Evolutionary conservation across 352 stramenopile genomes (phyloP).

Genomic region (Phytophthora multivora): DNA sequence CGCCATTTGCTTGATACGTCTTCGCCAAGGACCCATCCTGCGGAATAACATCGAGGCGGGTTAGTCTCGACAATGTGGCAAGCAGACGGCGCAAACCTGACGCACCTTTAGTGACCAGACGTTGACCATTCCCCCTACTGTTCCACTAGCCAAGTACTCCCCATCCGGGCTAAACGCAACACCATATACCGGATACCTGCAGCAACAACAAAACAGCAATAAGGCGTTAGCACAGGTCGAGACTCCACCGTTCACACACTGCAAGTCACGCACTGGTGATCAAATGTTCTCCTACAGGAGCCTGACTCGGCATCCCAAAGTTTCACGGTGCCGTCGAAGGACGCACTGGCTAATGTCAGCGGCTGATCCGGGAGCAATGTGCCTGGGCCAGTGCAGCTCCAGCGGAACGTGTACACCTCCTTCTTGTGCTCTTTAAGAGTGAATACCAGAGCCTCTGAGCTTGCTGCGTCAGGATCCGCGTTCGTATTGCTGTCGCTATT

Average conservation of each 20-base stretch:
- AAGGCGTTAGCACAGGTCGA: conserved; percentile 26
- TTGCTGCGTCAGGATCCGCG: conserved; percentile 26
- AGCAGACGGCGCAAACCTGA: conserved; percentile 19
- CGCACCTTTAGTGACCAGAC: conserved; percentile 97
- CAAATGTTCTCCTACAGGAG: conserved; percentile 91
- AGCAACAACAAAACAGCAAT: conserved; percentile 8
- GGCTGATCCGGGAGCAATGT: conserved; percentile 64
- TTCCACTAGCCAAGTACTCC: conserved; percentile 96
- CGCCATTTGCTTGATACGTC: conserved; percentile 90
- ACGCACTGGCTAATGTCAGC: conserved; percentile 92
- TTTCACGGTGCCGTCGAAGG: conserved; percentile 96
- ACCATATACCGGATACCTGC: conserved; percentile 85
- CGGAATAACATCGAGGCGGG: not conserved
- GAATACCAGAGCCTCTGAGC: conserved; percentile 63
- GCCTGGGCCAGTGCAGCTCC: conserved; percentile 86
- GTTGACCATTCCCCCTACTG: conserved; percentile 96
- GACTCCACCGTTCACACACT: conserved; percentile 6
- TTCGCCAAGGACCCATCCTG: conserved; percentile 83
- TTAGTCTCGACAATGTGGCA: conserved; percentile 4
- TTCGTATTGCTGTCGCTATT: conserved; percentile 30
- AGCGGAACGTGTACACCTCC: conserved; percentile 94
- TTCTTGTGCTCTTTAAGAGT: conserved; percentile 92
- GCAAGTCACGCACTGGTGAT: conserved; percentile 89
- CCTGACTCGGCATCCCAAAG: conserved; percentile 94
- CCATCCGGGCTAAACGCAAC: conserved; percentile 89